Percentiles rank a stretch among this genome's conserved stretches.
These are phyloP conservation scores for Fragaria nilgerrensis DNA, from an alignment of 306 rosid genomes.

Conservation along the genomic window DNA sequence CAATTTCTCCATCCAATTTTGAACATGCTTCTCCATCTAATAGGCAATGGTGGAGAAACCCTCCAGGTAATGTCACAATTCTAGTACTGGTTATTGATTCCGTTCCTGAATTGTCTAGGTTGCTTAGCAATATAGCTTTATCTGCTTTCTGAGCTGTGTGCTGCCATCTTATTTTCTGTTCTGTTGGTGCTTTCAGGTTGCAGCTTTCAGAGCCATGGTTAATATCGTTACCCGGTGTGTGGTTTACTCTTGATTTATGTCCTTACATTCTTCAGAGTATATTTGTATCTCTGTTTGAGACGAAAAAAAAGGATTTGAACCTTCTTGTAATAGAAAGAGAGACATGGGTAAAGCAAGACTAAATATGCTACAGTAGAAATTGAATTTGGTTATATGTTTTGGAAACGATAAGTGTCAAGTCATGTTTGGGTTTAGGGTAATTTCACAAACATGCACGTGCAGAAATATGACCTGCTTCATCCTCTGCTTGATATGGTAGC, in stretches of 20 bases:
- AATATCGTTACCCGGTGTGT: constrained; percentile 90
- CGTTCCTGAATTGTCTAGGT: neutral
- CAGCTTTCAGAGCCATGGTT: constrained; percentile 99
- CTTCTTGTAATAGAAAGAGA: neutral
- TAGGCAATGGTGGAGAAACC: constrained; percentile 99
- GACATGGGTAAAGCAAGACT: neutral
- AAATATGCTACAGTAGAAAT: neutral
- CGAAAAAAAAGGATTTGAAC: neutral
- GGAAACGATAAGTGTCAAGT: neutral
- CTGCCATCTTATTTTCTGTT: constrained; percentile 33
- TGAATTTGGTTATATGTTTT: neutral
- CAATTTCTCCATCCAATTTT: constrained; percentile 98
- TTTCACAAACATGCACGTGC: neutral
- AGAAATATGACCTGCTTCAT: neutral
- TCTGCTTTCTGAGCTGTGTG: constrained; percentile 11
- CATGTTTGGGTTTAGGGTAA: neutral
- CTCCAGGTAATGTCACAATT: constrained; percentile 68
- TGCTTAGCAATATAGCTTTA: neutral
- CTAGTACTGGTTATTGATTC: constrained; percentile 8
- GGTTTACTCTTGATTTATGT: constrained; percentile 26
- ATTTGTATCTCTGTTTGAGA: neutral
- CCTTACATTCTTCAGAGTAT: constrained; percentile 13
- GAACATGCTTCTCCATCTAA: constrained; percentile 98
- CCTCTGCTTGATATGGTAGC: neutral
- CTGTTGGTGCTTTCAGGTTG: constrained; percentile 63